phyloP scores from a whole-genome alignment of 192 early-diverging fungal genomes.

The Linnemannia zychae region DNA sequence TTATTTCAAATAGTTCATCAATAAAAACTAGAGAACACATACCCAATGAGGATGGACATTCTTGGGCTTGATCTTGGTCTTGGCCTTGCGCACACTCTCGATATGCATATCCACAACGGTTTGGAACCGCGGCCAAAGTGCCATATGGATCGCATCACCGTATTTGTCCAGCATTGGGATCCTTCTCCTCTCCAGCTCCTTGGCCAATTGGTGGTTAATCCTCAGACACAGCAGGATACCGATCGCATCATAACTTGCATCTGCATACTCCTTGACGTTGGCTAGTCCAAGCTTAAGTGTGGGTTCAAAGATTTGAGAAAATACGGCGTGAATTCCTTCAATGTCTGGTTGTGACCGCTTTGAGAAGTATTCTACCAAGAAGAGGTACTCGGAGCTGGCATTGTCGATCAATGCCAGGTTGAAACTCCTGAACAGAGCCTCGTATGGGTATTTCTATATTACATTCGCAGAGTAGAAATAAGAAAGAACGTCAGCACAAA shows the following conservation, averaged over 20 bases:
- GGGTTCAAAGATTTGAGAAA: conserved; percentile 91
- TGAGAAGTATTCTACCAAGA: conserved; percentile 92
- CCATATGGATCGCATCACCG: conserved; percentile 92
- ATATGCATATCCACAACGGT: conserved; percentile 91
- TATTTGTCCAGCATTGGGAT: conserved; percentile 88
- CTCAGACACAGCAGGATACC: conserved; percentile 92
- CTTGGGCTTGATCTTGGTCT: conserved; percentile 74
- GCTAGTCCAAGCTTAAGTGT: conserved; percentile 78
- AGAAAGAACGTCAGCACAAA: not conserved
- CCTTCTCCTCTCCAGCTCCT: conserved; percentile 82
- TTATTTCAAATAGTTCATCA: too few relatives aligned
- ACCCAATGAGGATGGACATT: conserved; percentile 89
- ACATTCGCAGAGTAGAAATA: not conserved
- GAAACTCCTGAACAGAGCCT: conserved; percentile 92
- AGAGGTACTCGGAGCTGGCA: conserved; percentile 94
- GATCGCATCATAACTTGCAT: conserved; percentile 88
- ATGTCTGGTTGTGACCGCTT: conserved; percentile 73
- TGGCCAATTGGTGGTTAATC: conserved; percentile 84
- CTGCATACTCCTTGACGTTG: conserved; percentile 79
- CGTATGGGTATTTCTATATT: conserved; percentile 84
- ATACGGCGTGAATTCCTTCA: conserved; percentile 76
- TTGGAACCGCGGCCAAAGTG: conserved; percentile 92
- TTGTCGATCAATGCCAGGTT: conserved; percentile 94
- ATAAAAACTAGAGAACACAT: conserved; percentile 34
- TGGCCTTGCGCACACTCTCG: conserved; percentile 87